Base-by-base conservation (phyloP, 768 basidiomycete genomes). In the Lepiota subincarnata region DNA sequence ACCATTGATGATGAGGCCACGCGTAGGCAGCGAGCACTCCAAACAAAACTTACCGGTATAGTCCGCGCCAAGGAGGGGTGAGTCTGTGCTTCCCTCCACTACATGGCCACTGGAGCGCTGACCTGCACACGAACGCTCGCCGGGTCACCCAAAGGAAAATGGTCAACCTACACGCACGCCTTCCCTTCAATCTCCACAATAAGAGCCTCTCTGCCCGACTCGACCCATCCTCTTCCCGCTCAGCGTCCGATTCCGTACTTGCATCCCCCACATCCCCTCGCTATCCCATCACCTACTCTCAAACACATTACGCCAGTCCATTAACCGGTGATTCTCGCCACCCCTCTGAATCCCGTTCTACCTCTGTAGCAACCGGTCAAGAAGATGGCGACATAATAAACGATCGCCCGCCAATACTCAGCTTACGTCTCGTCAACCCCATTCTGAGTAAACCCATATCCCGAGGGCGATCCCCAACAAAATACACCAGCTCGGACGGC, bases 21-120 rank as follows among this genome's bases (percentile, higher is more conserved):
- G 55, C 26, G 61, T 63, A 10, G 56, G 75, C 75, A 78, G 37
- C 75, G 78, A 53, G 70, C 68, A 37, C 60, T 81, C 58, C 79
- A 77, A 61, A 79, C 79, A 35, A 67, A 79, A 19, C 66, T 84
- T 46, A 70, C 70, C 2, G 67, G 69, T 19, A 82, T 84, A 44
- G 81, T 84, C 24, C 78, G 79, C 12, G 67, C 79, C 1, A 82
- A 82, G 65, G 80, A 82, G 68, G 75, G 79, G 82, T 81, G 44
- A 58, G 78, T 31, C 53, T 19, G 48, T 39, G 37, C 43, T 48
- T 39, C 50, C 12, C 41, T 24, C 45, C 36, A 57, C 39, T 24
- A 4, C 12, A 19, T 43, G 43, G 50, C 44, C 6, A 31, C 3
- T 11, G 7, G 6, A 31, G 10, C 31, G 31, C 47, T 18, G 18